Base-by-base conservation (phyloP, 2,329 filamentous ascomycete genomes). In the Boeremia lycopersici region DNA sequence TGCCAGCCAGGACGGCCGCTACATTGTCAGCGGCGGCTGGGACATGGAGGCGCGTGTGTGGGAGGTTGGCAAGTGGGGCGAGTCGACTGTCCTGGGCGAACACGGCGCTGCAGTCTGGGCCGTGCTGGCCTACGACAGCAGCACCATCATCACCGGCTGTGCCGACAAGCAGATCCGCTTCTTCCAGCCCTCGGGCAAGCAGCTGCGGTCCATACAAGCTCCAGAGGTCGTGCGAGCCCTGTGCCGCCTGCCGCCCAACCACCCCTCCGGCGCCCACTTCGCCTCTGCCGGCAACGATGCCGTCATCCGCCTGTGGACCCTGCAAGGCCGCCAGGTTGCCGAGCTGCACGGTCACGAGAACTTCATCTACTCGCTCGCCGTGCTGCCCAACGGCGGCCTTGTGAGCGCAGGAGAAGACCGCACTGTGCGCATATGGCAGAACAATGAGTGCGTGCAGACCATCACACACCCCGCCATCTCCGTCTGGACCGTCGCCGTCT, bases 401-500 rank as follows among this genome's bases (percentile, higher is more conserved):
- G 89, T 96, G 43, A 98, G 93, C 74, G 87, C 91, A 2, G 92
- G 92, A 15, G 95, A 99, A 75, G 95, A 99, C 76, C 86, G 95
- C n/a, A 97, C 95, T 0, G 86, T 96, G 30, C 85, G 91, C 47
- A 81, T 99, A 71, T 99, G 96, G 95, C 88, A 84, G 63, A 90
- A 89, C 39, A 84, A 80, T 12, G 83, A 92, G 52, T 98, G 93
- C 72, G 78, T 96, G 40, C 95, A 99, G 75, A 97, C 93, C 34
- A 98, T 99, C 61, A 97, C 93, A 1, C 92, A 97, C 68, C 95
- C 95, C 10, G 95, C 95, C 9, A 96, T 98, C 50, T 98, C 93
- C 0, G 93, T 99, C 5, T 99, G 95, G 95, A 83, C 86, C 12
- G 91, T 99, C 15, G 90, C 92, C n/a, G 89, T 85, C 10, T 95